These are phyloP conservation scores for Umbelopsis vinacea DNA, from an alignment of 192 early-diverging fungal species.

Conservation along the genomic window DNA sequence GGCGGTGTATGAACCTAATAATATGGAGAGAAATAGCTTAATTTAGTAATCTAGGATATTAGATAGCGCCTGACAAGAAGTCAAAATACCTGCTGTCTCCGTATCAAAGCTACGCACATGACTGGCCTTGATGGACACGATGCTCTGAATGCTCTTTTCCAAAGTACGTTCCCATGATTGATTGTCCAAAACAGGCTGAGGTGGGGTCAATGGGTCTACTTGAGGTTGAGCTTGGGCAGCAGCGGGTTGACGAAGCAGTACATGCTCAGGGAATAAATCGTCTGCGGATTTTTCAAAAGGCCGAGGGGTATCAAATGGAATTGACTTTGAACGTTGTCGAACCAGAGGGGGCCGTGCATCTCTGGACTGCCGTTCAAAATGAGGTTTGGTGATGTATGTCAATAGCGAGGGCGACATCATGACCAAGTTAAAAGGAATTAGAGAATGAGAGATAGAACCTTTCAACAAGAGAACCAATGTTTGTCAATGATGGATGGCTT, in stretches of 20 bases:
- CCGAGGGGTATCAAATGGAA: constrained; percentile 2
- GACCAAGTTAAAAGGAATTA: not conserved
- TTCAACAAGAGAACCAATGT: not conserved
- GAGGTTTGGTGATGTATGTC: constrained; percentile 17
- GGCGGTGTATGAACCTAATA: constrained; percentile 58
- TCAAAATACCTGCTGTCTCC: constrained; percentile 63
- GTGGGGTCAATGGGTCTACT: not conserved
- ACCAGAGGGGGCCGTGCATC: not conserved
- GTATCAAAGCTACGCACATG: constrained; percentile 77
- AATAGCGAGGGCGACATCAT: constrained; percentile 14
- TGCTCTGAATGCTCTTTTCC: constrained; percentile 70
- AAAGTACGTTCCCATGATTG: constrained; percentile 70
- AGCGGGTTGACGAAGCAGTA: not conserved
- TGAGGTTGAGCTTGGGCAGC: not conserved
- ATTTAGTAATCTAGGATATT: not conserved
- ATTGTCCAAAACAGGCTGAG: not conserved
- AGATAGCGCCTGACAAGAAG: not conserved
- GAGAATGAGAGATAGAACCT: not conserved
- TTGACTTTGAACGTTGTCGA: constrained; percentile 18
- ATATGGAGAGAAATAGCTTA: not conserved
- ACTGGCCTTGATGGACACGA: constrained; percentile 76
- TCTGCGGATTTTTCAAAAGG: constrained; percentile 15
- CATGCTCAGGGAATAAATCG: constrained; percentile 2
- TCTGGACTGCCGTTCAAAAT: not conserved
- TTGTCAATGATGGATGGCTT: not conserved